A percentile compares a stretch with the other conserved stretches of the same genome.
Conservation (phyloP, 441 rosid genomes). For the Hura crepitans region DNA sequence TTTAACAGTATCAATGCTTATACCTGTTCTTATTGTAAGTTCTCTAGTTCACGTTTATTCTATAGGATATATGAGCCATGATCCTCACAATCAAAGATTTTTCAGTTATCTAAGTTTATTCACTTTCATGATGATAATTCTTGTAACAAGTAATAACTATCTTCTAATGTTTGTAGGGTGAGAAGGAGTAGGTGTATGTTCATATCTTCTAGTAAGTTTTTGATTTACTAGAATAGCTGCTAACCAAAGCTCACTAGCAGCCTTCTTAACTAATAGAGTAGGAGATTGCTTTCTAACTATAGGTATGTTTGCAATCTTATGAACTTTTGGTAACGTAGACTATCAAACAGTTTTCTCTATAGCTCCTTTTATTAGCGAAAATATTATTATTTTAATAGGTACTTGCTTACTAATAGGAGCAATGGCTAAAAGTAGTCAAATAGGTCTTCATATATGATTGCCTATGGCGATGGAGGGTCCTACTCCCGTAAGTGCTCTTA, state of each 20-base stretch:
- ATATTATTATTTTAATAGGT: not conserved
- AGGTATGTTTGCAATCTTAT: not conserved
- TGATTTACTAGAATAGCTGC: not conserved
- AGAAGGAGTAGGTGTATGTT: conserved; percentile 6
- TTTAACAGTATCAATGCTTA: conserved; percentile 17
- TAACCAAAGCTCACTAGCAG: not conserved
- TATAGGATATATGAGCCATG: conserved; percentile 17
- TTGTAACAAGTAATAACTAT: not conserved
- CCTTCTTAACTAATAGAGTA: not conserved
- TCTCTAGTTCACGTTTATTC: conserved; percentile 13
- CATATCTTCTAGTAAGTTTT: not conserved
- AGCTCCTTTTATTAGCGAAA: not conserved
- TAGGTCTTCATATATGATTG: too few species aligned
- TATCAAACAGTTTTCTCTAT: not conserved
- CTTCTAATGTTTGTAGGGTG: conserved; percentile 5
- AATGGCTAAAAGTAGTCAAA: too few species aligned
- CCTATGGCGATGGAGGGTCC: too few species aligned
- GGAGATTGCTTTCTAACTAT: not conserved
- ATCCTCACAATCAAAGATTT: conserved; percentile 20
- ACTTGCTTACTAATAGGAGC: not conserved
- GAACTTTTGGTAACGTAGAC: not conserved
- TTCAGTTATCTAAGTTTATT: conserved; percentile 14
- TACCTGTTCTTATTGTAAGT: conserved; percentile 12
- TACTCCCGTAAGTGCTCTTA: too few species aligned
- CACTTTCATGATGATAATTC: conserved; percentile 2